Evolutionary conservation across 148 eudicot genomes (phyloP), one percentile per base, ranked within the genome.

Genomic region (Rhododendron ferrugineum): DNA sequence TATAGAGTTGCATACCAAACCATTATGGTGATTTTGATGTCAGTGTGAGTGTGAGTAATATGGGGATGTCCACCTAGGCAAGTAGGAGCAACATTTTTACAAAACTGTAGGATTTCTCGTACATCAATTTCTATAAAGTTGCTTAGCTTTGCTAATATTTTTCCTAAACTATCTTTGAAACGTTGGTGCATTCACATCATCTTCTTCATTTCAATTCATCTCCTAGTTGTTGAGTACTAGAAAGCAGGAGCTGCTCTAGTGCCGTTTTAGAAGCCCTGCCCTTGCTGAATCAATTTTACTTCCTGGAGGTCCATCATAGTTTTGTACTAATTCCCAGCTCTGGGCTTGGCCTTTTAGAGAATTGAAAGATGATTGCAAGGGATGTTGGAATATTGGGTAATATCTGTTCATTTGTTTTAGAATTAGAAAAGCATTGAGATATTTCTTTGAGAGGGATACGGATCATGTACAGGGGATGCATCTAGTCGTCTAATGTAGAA

Each of bases 231-330:
- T 64, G 75, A 44, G 52, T 64, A n/a, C 54, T 64, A 40, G 49
- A 70, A 64, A 42, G 37, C 40, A 8, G 44, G 50, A 60, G 30
- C 16, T 28, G 36, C 62, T 68, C 28, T 83, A 34, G 40, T n/a
- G 42, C 77, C 68, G 60, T 68, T 54, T 52, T 52, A 80, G 20
- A 68, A 70, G 44, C 73, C 78, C 73, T 28, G 60, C 47, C 50
- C 52, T 44, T 13, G 75, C 76, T 82, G 36, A 82, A 64, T 46
- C 62, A 82, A 26, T 64, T 26, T 64, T 16, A 82, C 46, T 83
- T 30, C 32, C 28, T 47, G 30, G 26, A 32, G 42, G 47, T 70
- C 44, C 28, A 8, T 62, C 22, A 15, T 47, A 47, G 26, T 62
- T 54, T 79, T 18, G 23, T 47, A 14, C 40, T 62, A 22, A 28